Evolutionary conservation across 352 stramenopile species (phyloP), one percentile per base, ranked within the genome.

Genomic region (Phytopythium mirpurense): DNA sequence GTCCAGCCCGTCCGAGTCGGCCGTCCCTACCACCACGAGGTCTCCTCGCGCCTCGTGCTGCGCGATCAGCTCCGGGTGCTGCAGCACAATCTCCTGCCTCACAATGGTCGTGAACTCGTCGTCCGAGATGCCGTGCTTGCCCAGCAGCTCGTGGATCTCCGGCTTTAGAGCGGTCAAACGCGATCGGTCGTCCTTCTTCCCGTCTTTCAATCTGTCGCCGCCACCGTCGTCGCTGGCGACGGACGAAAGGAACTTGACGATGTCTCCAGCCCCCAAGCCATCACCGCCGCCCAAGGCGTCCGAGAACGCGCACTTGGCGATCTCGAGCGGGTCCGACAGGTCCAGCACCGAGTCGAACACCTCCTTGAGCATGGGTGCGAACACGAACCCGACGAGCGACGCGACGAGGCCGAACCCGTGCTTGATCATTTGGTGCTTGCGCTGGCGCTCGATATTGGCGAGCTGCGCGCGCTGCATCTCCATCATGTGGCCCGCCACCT

Each of bases 321-420:
- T 54, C 34, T 54, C 47, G 5, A 70, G 16, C 16, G 62, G 62
- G 23, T 63, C 59, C 8, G 62, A 37, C 14, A 70, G 34, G 41
- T 70, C 58, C 3, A 66, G 41, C 18, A 65, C 46, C 10, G 54
- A 42, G 45, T 70, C 58, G 14, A 59, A 60, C 26, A 55, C 54
- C 16, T 60, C 32, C 24, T 70, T 70, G 15, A 70, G 40, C 2
- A 63, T 54, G 6, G 62, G 62, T 3, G 58, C 58, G 23, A 67
- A 53, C 15, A 63, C 54, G 32, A 67, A 70, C 1, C 58, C 62
- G 3, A 52, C 44, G 1, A 65, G 16, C 15, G 62, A 59, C 31
- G 53, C 62, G 5, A 69, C 46, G 3, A 69, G 40, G 14, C 62
- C 47, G n/a, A 52, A 59, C 15, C 50, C 18, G 18, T 56, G 38